A percentile compares a stretch with the other conserved stretches of the same genome.
phyloP scores from a whole-genome alignment of 2,329 filamentous ascomycete species.

The Fusarium piperis region DNA sequence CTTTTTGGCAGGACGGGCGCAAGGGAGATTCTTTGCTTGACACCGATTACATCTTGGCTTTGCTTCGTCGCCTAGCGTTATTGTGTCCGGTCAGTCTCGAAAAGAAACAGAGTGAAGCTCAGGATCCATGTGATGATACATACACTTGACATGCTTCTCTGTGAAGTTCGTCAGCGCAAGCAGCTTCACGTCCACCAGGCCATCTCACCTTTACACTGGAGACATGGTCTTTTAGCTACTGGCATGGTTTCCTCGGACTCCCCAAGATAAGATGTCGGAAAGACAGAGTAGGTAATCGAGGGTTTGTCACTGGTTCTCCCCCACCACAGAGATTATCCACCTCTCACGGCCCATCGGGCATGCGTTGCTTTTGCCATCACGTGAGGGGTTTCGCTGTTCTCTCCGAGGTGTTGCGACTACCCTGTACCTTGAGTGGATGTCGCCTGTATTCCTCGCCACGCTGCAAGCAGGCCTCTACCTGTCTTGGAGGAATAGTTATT shows the following conservation, averaged over 20 bases:
- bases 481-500: not conserved
- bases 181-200: not conserved
- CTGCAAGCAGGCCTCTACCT: fast-evolving
- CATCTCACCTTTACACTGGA: slow-evolving; percentile 48
- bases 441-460: fast-evolving
- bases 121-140: slow-evolving; percentile 4
- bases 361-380: slow-evolving; percentile 22
- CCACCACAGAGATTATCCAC: slow-evolving; percentile 22
- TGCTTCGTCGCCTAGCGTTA: slow-evolving; percentile 48
- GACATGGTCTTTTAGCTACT: slow-evolving; percentile 46
- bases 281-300: slow-evolving; percentile 8
- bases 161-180: slow-evolving; percentile 13
- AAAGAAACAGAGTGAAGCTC: not conserved
- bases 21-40: slow-evolving; percentile 45
- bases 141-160: slow-evolving; percentile 52
- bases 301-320: slow-evolving; percentile 11
- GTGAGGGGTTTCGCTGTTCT: slow-evolving; percentile 34
- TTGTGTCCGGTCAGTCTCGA: not conserved
- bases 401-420: slow-evolving; percentile 24
- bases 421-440: not conserved
- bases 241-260: slow-evolving; percentile 39
- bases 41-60: slow-evolving; percentile 50
- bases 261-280: too few relatives aligned
- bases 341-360: not conserved
- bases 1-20: slow-evolving; percentile 47